phyloP scores from a whole-genome alignment of 352 stramenopile species.

The Pythium phragmiticola region DNA sequence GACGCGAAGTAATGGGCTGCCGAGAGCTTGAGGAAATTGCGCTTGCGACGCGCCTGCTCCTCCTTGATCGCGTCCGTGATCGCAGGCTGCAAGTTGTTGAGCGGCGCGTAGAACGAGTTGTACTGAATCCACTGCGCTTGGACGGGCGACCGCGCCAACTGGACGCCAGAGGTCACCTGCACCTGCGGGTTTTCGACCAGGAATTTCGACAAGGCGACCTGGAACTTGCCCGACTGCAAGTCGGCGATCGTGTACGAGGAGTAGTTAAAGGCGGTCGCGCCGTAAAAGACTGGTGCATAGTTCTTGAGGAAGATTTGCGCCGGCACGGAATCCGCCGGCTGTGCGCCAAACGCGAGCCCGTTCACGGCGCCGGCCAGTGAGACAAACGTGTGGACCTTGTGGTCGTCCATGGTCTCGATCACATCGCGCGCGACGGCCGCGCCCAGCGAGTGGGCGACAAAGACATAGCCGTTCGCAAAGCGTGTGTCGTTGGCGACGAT shows the following conservation, averaged over 20 bases:
- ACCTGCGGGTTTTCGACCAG: slow-evolving; percentile 30
- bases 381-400: slow-evolving; percentile 41
- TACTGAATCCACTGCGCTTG: slow-evolving; percentile 27
- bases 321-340: slow-evolving; percentile 31
- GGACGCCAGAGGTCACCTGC: slow-evolving; percentile 34
- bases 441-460: slow-evolving; percentile 50
- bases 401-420: slow-evolving; percentile 54
- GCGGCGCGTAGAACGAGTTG: slow-evolving; percentile 22
- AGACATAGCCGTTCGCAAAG: slow-evolving; percentile 47
- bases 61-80: slow-evolving; percentile 26
- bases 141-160: slow-evolving; percentile 36
- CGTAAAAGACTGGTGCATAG: slow-evolving; percentile 27
- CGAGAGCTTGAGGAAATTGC: slow-evolving; percentile 32
- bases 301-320: slow-evolving; percentile 32
- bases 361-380: slow-evolving; percentile 46
- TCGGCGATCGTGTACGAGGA: slow-evolving; percentile 27
- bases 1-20: slow-evolving; percentile 37
- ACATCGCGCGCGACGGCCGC: slow-evolving; percentile 39
- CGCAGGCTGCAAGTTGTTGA: slow-evolving; percentile 35
- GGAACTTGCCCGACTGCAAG: slow-evolving; percentile 34
- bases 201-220: slow-evolving; percentile 33
- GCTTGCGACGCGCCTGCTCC: slow-evolving; percentile 28
- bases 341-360: slow-evolving; percentile 43
- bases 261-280: slow-evolving; percentile 32
- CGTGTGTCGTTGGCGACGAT: slow-evolving; percentile 32